phyloP scores from a whole-genome alignment of 768 basidiomycete species.

The Trametes coccinea region DNA sequence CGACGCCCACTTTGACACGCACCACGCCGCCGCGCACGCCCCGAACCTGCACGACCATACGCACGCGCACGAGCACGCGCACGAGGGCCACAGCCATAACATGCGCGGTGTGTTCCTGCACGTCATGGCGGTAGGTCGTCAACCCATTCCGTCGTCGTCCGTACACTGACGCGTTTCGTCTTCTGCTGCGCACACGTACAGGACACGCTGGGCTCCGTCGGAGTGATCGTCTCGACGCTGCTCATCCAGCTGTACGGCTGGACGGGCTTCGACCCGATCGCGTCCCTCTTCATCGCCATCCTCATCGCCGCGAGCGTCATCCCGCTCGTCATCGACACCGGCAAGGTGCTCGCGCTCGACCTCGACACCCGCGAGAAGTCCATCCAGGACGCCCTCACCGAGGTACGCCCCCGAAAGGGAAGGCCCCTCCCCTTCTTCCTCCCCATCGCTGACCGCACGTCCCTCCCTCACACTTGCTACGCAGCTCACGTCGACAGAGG shows the following conservation, averaged over 20 bases:
- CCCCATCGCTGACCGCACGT: too few relatives aligned
- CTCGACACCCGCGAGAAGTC: constrained; percentile 59
- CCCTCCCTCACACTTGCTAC: background rate
- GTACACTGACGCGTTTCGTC: background rate
- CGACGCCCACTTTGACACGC: constrained; percentile 51
- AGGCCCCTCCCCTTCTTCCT: too few relatives aligned
- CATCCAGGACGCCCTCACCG: constrained; percentile 60
- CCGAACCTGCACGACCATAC: constrained; percentile 53
- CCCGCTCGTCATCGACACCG: constrained; percentile 93
- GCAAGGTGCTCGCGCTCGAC: constrained; percentile 84
- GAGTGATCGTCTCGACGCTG: constrained; percentile 95
- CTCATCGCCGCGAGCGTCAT: constrained; percentile 95
- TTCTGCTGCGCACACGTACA: constrained; percentile 29
- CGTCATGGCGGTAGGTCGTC: constrained; percentile 79
- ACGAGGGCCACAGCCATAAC: constrained; percentile 93
- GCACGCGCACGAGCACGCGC: constrained; percentile 47
- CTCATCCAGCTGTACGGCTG: constrained; percentile 96
- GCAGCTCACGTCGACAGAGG: constrained; percentile 75
- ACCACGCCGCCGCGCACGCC: constrained; percentile 40
- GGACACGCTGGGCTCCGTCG: constrained; percentile 96
- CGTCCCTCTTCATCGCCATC: constrained; percentile 92
- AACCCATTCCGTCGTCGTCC: background rate
- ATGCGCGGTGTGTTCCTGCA: constrained; percentile 99
- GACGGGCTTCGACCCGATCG: constrained; percentile 99
- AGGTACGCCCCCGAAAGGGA: constrained; percentile 45